Conservation (phyloP, 2,329 filamentous ascomycete genomes). For the Fusarium armeniacum region DNA sequence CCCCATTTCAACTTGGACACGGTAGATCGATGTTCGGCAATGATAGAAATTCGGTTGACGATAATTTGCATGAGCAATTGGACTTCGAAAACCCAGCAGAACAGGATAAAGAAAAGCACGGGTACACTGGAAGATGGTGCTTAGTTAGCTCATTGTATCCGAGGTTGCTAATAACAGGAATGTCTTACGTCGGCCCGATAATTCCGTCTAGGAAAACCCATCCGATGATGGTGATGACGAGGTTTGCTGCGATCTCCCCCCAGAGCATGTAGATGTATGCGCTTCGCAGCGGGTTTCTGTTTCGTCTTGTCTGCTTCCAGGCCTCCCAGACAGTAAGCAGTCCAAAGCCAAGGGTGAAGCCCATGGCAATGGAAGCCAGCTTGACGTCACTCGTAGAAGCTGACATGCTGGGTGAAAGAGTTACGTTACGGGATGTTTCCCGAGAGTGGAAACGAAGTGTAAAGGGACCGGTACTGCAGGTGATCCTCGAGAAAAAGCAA, state of each 20-base stretch:
- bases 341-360: slow-evolving; percentile 58
- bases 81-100: slow-evolving; percentile 61
- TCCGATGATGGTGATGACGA: slow-evolving; percentile 56
- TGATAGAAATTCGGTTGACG: slow-evolving; percentile 66
- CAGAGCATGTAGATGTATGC: slow-evolving; percentile 62
- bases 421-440: not conserved
- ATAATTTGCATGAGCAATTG: slow-evolving; percentile 69
- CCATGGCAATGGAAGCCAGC: slow-evolving; percentile 51
- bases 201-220: slow-evolving; percentile 57
- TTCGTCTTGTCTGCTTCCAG: slow-evolving; percentile 57
- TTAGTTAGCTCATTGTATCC: not conserved
- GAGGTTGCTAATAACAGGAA: not conserved
- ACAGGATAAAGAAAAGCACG: slow-evolving; percentile 54
- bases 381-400: slow-evolving; percentile 45
- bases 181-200: slow-evolving; percentile 51
- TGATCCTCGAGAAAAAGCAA: not conserved
- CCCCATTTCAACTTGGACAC: slow-evolving; percentile 62
- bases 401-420: slow-evolving; percentile 3
- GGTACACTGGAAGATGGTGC: slow-evolving; percentile 43
- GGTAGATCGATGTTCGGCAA: slow-evolving; percentile 58
- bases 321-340: slow-evolving; percentile 58
- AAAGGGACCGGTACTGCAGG: not conserved
- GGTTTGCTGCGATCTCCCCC: slow-evolving; percentile 58
- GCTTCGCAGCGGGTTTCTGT: slow-evolving; percentile 53
- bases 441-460: not conserved